These are phyloP conservation scores for Phyllosticta citriasiana DNA, from an alignment of 2,329 filamentous ascomycete species.

Conservation along the genomic window DNA sequence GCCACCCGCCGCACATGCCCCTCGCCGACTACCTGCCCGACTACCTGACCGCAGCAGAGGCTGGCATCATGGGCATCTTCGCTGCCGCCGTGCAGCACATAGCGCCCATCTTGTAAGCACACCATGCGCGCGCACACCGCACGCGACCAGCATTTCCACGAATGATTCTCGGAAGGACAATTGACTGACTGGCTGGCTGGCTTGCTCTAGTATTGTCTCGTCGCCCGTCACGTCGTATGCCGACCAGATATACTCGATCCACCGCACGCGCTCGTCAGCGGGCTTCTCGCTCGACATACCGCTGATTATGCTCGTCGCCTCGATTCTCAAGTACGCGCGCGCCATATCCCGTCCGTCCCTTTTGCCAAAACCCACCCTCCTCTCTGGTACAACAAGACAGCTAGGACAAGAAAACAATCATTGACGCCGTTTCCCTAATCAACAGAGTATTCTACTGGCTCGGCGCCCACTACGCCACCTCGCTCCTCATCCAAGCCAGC, in stretches of 20 bases:
- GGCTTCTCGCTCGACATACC: conserved; percentile 59
- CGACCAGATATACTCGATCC: conserved; percentile 57
- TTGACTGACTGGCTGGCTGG: not conserved
- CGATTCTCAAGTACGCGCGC: conserved; percentile 46
- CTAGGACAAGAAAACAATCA: not conserved
- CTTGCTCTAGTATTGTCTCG: conserved; percentile 41
- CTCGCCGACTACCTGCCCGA: conserved; percentile 8
- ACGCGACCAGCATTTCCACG: not conserved
- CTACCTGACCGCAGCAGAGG: conserved; percentile 1
- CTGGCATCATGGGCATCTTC: conserved; percentile 25
- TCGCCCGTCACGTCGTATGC: conserved; percentile 56
- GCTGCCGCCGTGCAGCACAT: conserved; percentile 26
- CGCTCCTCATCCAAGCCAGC: conserved; percentile 49
- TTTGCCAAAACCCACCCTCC: not conserved
- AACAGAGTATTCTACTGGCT: conserved; percentile 55
- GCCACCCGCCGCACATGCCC: not conserved
- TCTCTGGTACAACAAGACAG: not conserved
- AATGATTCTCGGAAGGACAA: not conserved
- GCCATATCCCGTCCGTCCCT: not conserved
- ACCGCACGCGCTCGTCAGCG: conserved; percentile 48
- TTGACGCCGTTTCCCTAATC: not conserved
- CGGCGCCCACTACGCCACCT: conserved; percentile 48
- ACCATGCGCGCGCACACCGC: not conserved
- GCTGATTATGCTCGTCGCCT: conserved; percentile 56
- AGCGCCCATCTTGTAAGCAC: conserved; percentile 28